Evolutionary conservation across 192 early-diverging fungal species (phyloP).

Genomic region (Backusella tarrabulga): DNA sequence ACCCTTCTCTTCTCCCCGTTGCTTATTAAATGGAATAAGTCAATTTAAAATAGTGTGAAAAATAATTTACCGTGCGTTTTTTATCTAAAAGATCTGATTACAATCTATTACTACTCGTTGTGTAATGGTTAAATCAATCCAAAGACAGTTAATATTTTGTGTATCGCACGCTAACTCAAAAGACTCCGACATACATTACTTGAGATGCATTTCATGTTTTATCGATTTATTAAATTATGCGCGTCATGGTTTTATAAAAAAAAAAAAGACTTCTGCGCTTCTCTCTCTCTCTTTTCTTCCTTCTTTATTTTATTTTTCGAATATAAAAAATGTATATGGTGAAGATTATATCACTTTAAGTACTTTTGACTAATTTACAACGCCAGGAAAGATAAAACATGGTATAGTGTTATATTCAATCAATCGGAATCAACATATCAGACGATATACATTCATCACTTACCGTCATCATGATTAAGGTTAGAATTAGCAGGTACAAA

Average conservation of each 20-base stretch:
- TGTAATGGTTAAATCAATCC: background rate
- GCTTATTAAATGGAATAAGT: background rate
- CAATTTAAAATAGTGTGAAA: background rate
- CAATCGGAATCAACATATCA: too few relatives aligned
- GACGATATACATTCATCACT: too few relatives aligned
- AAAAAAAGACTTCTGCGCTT: conserved; percentile 38
- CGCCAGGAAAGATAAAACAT: too few relatives aligned
- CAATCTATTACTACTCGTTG: background rate
- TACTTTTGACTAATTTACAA: too few relatives aligned
- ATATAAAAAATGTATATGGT: too few relatives aligned
- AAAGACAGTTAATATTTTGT: background rate
- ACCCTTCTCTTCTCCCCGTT: background rate
- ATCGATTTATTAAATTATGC: background rate
- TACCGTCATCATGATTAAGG: too few relatives aligned
- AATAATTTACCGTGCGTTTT: background rate
- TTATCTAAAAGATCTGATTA: background rate
- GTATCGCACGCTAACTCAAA: background rate
- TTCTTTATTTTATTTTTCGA: too few relatives aligned
- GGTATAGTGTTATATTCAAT: too few relatives aligned
- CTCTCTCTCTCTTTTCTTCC: too few relatives aligned
- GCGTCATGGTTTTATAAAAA: conserved; percentile 60
- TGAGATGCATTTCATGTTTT: background rate
- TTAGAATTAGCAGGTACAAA: too few relatives aligned
- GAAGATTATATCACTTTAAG: too few relatives aligned
- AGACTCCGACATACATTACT: background rate